Conservation (phyloP, 139 green algal species). For the Tetraselmis chui region DNA sequence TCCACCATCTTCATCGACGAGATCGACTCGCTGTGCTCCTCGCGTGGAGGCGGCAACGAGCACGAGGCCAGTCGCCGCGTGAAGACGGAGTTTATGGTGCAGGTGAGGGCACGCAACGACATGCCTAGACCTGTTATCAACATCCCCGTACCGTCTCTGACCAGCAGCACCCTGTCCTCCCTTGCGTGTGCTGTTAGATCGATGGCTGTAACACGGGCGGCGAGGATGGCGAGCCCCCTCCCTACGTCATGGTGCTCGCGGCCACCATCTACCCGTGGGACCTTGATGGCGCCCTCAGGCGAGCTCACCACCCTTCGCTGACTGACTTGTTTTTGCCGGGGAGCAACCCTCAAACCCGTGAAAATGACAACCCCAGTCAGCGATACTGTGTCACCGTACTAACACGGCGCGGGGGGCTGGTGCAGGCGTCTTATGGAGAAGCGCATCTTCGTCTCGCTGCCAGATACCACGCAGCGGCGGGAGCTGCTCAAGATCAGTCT, state of each 20-base stretch:
- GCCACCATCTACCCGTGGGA: slow-evolving; percentile 96
- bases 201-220: slow-evolving; percentile 8
- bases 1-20: slow-evolving; percentile 48
- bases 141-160: not conserved
- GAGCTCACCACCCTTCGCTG: not conserved
- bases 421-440: slow-evolving; percentile 77
- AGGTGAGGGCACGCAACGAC: slow-evolving; percentile 46
- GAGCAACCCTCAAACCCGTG: no score
- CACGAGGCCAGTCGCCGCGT: slow-evolving; percentile 82
- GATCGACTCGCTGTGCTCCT: slow-evolving; percentile 72
- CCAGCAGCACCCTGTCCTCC: slow-evolving; percentile 9
- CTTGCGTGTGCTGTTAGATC: slow-evolving; percentile 33
- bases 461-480: slow-evolving; percentile 21
- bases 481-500: slow-evolving; percentile 83
- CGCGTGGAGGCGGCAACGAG: slow-evolving; percentile 66
- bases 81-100: slow-evolving; percentile 90
- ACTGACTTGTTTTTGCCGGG: not conserved
- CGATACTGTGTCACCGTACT: not conserved
- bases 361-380: no score
- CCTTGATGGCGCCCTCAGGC: slow-evolving; percentile 84
- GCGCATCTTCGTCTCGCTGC: slow-evolving; percentile 85
- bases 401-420: not conserved
- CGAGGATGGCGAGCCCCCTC: slow-evolving; percentile 11
- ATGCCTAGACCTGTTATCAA: no score
- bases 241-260: slow-evolving; percentile 88